phyloP scores from a whole-genome alignment of 176 grass and related monocot species.

The Musa troglodytarum region DNA sequence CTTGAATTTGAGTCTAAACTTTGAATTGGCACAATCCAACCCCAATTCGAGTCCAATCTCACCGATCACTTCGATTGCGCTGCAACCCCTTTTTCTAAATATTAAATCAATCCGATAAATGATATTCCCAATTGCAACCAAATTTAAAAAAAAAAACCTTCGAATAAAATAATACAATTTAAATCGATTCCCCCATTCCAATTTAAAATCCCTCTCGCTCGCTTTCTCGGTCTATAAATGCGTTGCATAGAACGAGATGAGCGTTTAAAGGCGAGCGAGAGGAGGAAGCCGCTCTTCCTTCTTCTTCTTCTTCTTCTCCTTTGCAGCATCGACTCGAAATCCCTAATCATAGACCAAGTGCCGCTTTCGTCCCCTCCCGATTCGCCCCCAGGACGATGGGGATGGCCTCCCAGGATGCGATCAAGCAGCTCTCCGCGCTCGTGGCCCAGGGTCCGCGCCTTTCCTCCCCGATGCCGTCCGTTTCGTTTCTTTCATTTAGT shows the following conservation, averaged over 20 bases:
- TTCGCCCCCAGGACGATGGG: constrained; percentile 28
- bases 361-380: neutral
- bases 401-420: constrained; percentile 49
- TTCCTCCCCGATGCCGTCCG: neutral
- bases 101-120: too few species aligned
- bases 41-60: too few species aligned
- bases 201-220: neutral
- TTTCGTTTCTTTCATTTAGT: constrained; percentile 5
- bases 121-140: too few species aligned
- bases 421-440: constrained; percentile 73
- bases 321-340: neutral
- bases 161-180: neutral
- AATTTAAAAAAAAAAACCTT: neutral
- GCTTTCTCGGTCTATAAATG: neutral
- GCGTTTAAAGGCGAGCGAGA: neutral
- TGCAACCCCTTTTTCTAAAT: too few species aligned
- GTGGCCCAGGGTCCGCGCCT: constrained; percentile 51
- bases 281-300: neutral
- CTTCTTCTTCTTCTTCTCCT: neutral
- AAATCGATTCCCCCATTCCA: neutral
- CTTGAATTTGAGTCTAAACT: too few species aligned
- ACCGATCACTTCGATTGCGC: too few species aligned
- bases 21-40: too few species aligned
- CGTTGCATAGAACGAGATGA: neutral
- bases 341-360: neutral